These are phyloP conservation scores for Pholiota molesta DNA, from an alignment of 768 basidiomycete genomes.

Conservation along the genomic window DNA sequence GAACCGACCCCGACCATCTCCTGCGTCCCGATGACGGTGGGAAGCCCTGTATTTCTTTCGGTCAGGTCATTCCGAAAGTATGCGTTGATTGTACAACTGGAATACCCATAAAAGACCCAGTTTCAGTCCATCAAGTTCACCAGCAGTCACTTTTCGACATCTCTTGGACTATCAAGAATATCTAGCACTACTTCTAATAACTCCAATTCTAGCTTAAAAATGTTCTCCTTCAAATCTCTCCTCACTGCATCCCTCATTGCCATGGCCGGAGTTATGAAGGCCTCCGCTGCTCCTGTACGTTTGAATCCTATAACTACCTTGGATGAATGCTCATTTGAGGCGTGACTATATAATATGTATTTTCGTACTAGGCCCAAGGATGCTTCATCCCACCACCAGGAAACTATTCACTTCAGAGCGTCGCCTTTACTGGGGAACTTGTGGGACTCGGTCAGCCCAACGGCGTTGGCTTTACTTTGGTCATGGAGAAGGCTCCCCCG, in stretches of 20 bases:
- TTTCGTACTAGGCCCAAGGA: neutral
- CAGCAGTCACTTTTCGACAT: neutral
- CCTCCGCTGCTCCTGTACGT: constrained; percentile 2
- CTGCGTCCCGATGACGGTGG: constrained; percentile 9
- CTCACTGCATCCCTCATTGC: neutral
- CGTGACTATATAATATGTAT: neutral
- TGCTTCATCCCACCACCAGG: constrained; percentile 10
- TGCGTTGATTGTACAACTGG: neutral
- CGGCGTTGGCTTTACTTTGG: constrained; percentile 1
- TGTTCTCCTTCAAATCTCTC: constrained; percentile 11
- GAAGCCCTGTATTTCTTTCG: neutral
- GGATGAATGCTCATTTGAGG: neutral
- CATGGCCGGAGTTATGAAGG: neutral
- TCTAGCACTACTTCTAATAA: neutral
- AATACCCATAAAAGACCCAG: neutral
- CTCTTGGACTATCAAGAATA: neutral
- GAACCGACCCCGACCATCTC: neutral
- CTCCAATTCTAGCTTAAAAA: neutral
- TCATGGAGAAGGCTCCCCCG: constrained; percentile 10
- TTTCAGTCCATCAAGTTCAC: neutral
- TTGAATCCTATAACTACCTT: neutral
- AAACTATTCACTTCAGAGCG: constrained; percentile 14
- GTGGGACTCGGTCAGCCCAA: constrained; percentile 7
- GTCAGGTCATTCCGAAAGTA: neutral
- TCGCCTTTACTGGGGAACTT: constrained; percentile 9